Evolutionary conservation across 495 filamentous ascomycete species (phyloP), one percentile per base, ranked within the genome.

Genomic region (Barbatosphaeria neglecta): DNA sequence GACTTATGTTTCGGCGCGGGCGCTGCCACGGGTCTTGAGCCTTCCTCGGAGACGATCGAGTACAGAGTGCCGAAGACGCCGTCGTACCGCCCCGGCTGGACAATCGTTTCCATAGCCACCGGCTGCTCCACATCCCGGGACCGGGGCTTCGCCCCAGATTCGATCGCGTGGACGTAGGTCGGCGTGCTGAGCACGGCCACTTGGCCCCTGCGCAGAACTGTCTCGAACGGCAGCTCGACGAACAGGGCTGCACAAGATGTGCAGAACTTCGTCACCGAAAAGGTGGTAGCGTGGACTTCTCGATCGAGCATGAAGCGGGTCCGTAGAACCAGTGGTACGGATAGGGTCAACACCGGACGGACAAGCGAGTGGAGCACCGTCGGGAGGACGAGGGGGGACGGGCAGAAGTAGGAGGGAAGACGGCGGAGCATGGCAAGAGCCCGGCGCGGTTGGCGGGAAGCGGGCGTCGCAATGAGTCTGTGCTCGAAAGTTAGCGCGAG

Each of bases 1-100:
- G 47, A 43, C 50, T 51, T 24, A 7, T 33, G n/a, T 41, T 66
- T 55, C 17, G 55, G 49, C 4, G 68, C 58, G 45, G 52, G 59
- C 54, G 54, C 63, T 25, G 48, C 59, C 24, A 54, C 67, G 22
- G 49, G 65, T 37, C 55, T 69, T 47, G 56, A 73, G 4, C 87
- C 89, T 57, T 97, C 92, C 52, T 96, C 92, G 37, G 81, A 70
- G 1, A 86, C 76, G 52, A 98, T 88, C 18, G 70, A 72, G 71
- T 87, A 93, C 80, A 95, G 87, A 0, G 90, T 95, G 0, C 87
- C 83, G 17, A 90, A 58, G 4, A 95, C 68, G 4, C 93, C 92
- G 17, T 76, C 73, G 64, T 94, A 98, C 0, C 78, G 75, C 0
- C 83, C 86, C 0, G 80, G 61, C 2, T 77, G 75, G 0, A 97